Conservation (phyloP, 2,329 filamentous ascomycete species). For the Coniochaeta sp. region DNA sequence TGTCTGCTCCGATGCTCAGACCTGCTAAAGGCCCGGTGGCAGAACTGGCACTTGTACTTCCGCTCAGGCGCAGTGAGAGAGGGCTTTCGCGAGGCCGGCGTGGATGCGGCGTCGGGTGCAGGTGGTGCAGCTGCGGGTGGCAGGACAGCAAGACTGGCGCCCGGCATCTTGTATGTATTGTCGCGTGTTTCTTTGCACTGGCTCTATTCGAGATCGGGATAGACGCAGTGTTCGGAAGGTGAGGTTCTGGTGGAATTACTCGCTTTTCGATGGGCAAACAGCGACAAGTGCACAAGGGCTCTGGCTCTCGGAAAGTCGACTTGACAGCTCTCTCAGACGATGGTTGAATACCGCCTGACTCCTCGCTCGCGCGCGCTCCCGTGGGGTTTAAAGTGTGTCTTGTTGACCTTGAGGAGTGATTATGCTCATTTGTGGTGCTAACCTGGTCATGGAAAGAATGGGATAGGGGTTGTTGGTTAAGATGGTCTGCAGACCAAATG, state of each 20-base stretch:
- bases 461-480: constrained; percentile 28
- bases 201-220: constrained; percentile 2
- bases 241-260: constrained; percentile 11
- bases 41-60: constrained; percentile 99
- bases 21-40: constrained; percentile 92
- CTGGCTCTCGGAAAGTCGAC: constrained; percentile 23
- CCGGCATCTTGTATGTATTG: constrained; percentile 54
- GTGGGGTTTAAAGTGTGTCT: constrained; percentile 67
- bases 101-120: constrained; percentile 59
- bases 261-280: constrained; percentile 9
- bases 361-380: constrained; percentile 58
- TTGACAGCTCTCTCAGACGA: constrained; percentile 36
- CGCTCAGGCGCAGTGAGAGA: constrained; percentile 72
- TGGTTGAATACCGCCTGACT: constrained; percentile 52
- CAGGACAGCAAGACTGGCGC: constrained; percentile 59
- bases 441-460: constrained; percentile 48
- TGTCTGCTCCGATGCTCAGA: constrained; percentile 96
- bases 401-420: constrained; percentile 41
- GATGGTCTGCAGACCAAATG: constrained; percentile 23
- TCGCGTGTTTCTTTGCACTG: constrained; percentile 18
- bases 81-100: constrained; percentile 68
- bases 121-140: constrained; percentile 62
- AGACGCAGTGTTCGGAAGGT: background rate
- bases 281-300: constrained; percentile 22
- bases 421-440: constrained; percentile 46